Evolutionary conservation across 305 asterid species (phyloP).

Genomic region (Striga hermonthica): DNA sequence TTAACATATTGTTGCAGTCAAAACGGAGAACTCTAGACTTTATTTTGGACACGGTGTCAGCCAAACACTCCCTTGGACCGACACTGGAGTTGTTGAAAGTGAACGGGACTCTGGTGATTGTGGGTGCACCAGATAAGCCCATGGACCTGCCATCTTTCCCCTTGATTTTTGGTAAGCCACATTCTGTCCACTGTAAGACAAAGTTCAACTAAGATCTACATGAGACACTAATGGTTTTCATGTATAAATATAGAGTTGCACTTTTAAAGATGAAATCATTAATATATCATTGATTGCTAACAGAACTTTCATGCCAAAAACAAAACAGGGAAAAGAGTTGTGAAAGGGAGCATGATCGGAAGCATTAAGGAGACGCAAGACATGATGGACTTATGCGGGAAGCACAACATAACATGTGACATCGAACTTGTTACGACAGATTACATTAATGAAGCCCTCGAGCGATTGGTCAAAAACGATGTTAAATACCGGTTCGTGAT

Average conservation of each 20-base stretch:
- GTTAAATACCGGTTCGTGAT: constrained; percentile 85
- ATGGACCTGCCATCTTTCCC: constrained; percentile 71
- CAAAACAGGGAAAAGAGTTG: constrained; percentile 62
- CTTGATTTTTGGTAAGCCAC: constrained; percentile 50
- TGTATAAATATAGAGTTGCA: too few species aligned
- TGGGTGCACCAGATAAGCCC: constrained; percentile 79
- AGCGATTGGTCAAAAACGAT: constrained; percentile 63
- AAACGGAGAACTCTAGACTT: constrained; percentile 61
- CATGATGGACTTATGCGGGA: constrained; percentile 72
- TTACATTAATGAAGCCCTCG: constrained; percentile 58
- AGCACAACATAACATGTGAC: constrained; percentile 68
- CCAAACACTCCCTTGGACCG: constrained; percentile 66
- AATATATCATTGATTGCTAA: background rate
- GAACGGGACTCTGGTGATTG: constrained; percentile 59
- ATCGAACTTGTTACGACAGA: constrained; percentile 57
- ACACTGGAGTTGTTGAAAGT: constrained; percentile 57
- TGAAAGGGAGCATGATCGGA: constrained; percentile 83
- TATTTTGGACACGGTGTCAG: constrained; percentile 62
- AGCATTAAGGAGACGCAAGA: constrained; percentile 84
- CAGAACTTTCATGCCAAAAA: background rate
- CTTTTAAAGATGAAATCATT: too few species aligned
- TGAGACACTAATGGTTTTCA: too few species aligned
- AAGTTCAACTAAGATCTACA: too few species aligned
- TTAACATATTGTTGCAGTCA: constrained; percentile 34
- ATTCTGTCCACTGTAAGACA: background rate